Percentiles rank a stretch among this genome's conserved stretches.
Conservation (phyloP, 306 rosid species). For the Lathyrus tuberosus region DNA sequence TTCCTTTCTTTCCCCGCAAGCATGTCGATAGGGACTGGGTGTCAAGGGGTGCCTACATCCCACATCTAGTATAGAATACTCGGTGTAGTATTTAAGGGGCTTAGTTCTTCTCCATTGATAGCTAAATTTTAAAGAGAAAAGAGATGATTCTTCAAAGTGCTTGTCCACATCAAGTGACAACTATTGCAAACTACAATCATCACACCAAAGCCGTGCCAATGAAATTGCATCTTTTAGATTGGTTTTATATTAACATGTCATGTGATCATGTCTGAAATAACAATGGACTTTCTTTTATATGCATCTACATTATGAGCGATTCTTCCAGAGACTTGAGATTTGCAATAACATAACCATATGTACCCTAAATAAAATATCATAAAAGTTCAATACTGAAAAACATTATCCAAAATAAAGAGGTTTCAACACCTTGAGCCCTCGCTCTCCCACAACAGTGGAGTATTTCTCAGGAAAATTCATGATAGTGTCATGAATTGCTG, state of each 20-base stretch:
- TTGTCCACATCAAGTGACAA: slow-evolving; percentile 10
- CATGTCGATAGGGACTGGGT: not conserved
- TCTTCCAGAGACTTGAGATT: not conserved
- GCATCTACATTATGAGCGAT: slow-evolving; percentile 2
- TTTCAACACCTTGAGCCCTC: slow-evolving; percentile 90
- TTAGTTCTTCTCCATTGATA: slow-evolving; percentile 8
- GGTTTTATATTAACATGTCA: slow-evolving; percentile 25
- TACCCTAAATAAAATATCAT: slow-evolving; percentile 20
- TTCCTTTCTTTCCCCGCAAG: not conserved
- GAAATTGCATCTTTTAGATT: slow-evolving; percentile 12
- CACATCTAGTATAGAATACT: not conserved
- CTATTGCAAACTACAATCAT: slow-evolving; percentile 21
- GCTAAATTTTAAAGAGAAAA: not conserved
- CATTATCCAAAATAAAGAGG: slow-evolving; percentile 29
- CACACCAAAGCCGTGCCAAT: not conserved
- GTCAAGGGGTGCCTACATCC: not conserved
- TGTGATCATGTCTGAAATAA: slow-evolving; percentile 11
- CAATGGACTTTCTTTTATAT: slow-evolving; percentile 6
- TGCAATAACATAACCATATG: slow-evolving; percentile 21
- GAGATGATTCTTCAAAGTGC: not conserved
- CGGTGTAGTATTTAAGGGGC: not conserved
- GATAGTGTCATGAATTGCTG: slow-evolving; percentile 93
- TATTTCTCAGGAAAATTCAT: slow-evolving; percentile 83
- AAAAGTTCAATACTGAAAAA: slow-evolving; percentile 18
- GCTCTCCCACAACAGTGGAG: slow-evolving; percentile 90